phyloP scores from a whole-genome alignment of 768 basidiomycete species.

The Tephrocybe sp. region DNA sequence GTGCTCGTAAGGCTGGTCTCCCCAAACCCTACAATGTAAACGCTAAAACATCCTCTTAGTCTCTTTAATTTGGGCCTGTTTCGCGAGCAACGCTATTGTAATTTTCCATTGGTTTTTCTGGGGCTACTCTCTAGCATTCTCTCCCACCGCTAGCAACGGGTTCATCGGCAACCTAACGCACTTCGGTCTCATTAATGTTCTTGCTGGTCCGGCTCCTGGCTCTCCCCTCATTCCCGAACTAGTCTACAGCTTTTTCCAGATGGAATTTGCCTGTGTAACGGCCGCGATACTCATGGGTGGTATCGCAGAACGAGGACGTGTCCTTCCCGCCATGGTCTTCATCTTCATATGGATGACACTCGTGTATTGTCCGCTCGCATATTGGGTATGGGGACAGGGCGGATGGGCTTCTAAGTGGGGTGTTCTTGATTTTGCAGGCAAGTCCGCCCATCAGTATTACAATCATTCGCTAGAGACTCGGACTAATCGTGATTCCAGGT shows the following conservation, averaged over 20 bases:
- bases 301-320: slow-evolving; percentile 83
- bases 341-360: slow-evolving; percentile 84
- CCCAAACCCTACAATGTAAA: background rate
- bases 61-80: slow-evolving; percentile 74
- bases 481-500: slow-evolving; percentile 36
- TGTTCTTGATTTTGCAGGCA: slow-evolving; percentile 85
- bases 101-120: slow-evolving; percentile 79
- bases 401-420: slow-evolving; percentile 90
- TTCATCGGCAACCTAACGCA: slow-evolving; percentile 79
- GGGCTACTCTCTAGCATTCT: slow-evolving; percentile 81
- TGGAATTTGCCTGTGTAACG: slow-evolving; percentile 85
- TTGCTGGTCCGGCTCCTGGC: slow-evolving; percentile 72
- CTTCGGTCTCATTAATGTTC: slow-evolving; percentile 75
- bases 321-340: slow-evolving; percentile 80
- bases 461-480: slow-evolving; percentile 1
- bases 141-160: slow-evolving; percentile 69
- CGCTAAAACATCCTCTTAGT: slow-evolving; percentile 32
- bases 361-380: slow-evolving; percentile 86
- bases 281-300: slow-evolving; percentile 77
- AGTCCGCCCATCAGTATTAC: slow-evolving; percentile 14
- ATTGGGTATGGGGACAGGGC: slow-evolving; percentile 78
- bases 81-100: slow-evolving; percentile 71
- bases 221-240: slow-evolving; percentile 81
- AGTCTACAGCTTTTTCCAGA: slow-evolving; percentile 84
- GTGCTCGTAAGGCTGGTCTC: slow-evolving; percentile 40